Evolutionary conservation across 352 stramenopile genomes (phyloP), one percentile per base, ranked within the genome.

Genomic region (Nothophytophthora sp.): DNA sequence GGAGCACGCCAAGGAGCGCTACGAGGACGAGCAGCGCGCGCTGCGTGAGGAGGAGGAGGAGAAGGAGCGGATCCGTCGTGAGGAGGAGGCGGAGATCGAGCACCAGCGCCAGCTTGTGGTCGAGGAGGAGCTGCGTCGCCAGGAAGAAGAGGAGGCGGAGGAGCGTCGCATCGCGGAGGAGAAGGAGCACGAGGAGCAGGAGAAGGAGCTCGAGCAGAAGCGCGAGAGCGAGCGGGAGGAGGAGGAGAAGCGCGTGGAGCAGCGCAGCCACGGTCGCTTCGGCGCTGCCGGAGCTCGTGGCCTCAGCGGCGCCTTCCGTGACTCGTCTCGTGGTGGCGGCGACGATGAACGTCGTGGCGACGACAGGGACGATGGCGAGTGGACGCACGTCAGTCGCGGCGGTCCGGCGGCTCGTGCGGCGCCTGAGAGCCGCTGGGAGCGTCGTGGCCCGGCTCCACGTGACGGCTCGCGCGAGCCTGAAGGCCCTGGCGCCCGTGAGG

Each of bases 21-120:
- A 78, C 35, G 81, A 93, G 34, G 80, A 91, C 5, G 76, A 92
- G 55, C 69, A 95, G 59, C 69, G 59, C 24, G 51, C 56, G 30
- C 60, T 90, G 33, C 76, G 72, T 30, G 76, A 84, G 32, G 67
- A 76, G 20, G 60, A 87, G 47, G 79, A 90, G 28, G 84, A 94
- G 41, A 61, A 69, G 32, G 76, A 90, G 38, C 83, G 78, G 16
- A 35, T 70, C 18, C 63, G 42, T 19, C 76, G 76, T 27, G 75
- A 88, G 36, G 70, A 89, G 32, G 79, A 86, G 44, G 72, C 77
- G 10, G 72, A 86, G 50, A 59, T 55, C 25, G 76, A 86, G 44
- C 77, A 77, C 18, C 45, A 80, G 34, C 76, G 73, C 37, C 76
- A 88, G 60, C 51, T 61, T 23, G 72, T 86, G 61, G 72, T 88